Base-by-base conservation (phyloP, 192 early-diverging fungal species). In the Coemansia sp. region DNA sequence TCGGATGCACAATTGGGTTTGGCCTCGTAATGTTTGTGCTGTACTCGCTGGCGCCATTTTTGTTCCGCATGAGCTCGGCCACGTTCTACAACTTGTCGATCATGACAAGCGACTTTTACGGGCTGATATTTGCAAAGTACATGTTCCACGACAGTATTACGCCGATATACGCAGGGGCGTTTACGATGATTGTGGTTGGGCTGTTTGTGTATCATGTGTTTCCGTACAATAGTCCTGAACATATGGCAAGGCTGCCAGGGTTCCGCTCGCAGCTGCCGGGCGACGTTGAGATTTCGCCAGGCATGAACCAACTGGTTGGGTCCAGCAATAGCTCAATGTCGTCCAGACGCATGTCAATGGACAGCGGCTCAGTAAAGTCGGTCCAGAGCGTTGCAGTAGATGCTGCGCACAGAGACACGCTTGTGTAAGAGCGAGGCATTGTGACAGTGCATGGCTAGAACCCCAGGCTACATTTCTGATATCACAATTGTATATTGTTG, bases 21-120 rank as follows among this genome's bases (percentile, higher is more conserved):
- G 89, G 85, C 12, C 68, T 87, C 26, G 85, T 85, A 17, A 85
- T 91, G 86, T 89, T 91, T 81, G 64, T 83, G 21, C 65, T 93
- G 23, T 93, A 93, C 61, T 82, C 87, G 19, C 53, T 87, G 14
- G 83, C 87, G 0, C 91, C 91, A n/a, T 77, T 88, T 59, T 59
- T 93, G 52, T 90, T 93, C 80, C 81, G 89, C 8, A 45, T 86
- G 54, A 83, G 87, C 57, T 89, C 87, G 35, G 90, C 91, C 1
- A 83, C 88, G 22, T 85, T 91, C 58, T 93, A 90, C 75, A 93
- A 93, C 63, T 62, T 93, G 59, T 88, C 87, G 25, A 74, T 93
- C 11, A 73, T 93, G 62, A 90, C 91, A 6, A 88, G 86, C 62
- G 90, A 93, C 71, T 91, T 93, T 61, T 93, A 91, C 65, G 87